Evolutionary conservation across 768 basidiomycete species (phyloP).

Genomic region (Rhizopogon vulgaris): DNA sequence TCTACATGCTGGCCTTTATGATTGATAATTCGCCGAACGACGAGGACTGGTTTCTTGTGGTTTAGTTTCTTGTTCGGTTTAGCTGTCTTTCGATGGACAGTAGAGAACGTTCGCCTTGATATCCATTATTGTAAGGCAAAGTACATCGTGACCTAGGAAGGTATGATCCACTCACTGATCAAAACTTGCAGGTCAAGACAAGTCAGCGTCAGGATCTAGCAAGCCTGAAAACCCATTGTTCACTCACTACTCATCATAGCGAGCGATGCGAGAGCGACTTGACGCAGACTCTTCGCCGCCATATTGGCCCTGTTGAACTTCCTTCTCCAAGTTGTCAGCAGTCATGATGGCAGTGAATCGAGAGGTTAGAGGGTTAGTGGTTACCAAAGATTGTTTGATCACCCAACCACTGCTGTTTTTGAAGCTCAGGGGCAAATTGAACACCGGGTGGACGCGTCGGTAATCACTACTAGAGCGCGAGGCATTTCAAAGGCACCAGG

Average conservation of each 20-base stretch:
- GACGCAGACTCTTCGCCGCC: neutral
- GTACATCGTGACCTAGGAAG: neutral
- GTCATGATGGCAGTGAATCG: neutral
- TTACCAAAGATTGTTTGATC: too few relatives aligned
- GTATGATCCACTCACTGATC: neutral
- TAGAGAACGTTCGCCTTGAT: neutral
- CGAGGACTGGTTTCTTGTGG: slow-evolving; percentile 16
- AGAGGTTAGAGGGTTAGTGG: too few relatives aligned
- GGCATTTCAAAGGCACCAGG: too few relatives aligned
- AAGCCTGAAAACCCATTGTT: neutral
- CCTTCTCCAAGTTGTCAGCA: neutral
- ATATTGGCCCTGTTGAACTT: neutral
- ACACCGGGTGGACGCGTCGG: neutral
- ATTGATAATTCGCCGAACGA: slow-evolving; percentile 16
- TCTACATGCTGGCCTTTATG: neutral
- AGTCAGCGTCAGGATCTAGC: neutral
- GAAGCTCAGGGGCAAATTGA: neutral
- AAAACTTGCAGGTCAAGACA: neutral
- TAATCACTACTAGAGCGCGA: too few relatives aligned
- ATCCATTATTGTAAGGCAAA: neutral
- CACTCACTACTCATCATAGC: neutral
- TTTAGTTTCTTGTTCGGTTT: slow-evolving; percentile 4
- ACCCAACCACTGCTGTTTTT: neutral
- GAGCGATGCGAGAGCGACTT: neutral
- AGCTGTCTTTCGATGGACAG: neutral